Conservation (phyloP, 306 rosid genomes). For the Cyclanthera cordifolia region DNA sequence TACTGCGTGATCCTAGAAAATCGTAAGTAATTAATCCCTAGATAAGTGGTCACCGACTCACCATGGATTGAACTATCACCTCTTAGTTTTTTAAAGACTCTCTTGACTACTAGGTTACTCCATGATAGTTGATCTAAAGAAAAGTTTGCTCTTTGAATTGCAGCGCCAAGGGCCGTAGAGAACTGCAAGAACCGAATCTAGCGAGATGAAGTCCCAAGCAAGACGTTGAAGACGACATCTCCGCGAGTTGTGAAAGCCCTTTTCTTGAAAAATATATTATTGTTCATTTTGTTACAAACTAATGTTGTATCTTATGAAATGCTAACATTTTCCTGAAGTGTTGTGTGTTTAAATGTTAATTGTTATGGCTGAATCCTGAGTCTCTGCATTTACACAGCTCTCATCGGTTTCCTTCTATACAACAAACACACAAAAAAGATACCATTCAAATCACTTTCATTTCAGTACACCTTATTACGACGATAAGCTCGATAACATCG, state of each 20-base stretch:
- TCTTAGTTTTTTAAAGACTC: too few species aligned
- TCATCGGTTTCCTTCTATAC: not conserved
- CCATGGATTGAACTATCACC: too few species aligned
- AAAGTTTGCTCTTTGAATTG: constrained; percentile 20
- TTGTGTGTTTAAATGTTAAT: constrained; percentile 5
- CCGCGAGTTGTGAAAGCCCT: not conserved
- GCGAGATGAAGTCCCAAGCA: not conserved
- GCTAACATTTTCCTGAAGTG: constrained; percentile 4
- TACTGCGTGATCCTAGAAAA: too few species aligned
- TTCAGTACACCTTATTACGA: not conserved
- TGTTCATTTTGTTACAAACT: constrained; percentile 7
- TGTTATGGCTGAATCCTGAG: not conserved
- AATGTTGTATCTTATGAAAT: constrained; percentile 5
- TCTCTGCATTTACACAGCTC: too few species aligned
- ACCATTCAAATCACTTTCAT: not conserved
- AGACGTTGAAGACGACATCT: constrained; percentile 4
- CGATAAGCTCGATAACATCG: not conserved
- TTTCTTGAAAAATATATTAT: not conserved
- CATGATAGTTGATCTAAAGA: constrained; percentile 8
- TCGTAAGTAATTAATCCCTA: too few species aligned
- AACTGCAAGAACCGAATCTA: constrained; percentile 64
- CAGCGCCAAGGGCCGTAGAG: constrained; percentile 88
- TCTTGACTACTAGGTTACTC: too few species aligned
- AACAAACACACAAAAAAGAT: not conserved
- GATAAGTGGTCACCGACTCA: too few species aligned